These are phyloP conservation scores for Ceratopteris richardii DNA, from an alignment of 75 land plant genomes.

Conservation along the genomic window DNA sequence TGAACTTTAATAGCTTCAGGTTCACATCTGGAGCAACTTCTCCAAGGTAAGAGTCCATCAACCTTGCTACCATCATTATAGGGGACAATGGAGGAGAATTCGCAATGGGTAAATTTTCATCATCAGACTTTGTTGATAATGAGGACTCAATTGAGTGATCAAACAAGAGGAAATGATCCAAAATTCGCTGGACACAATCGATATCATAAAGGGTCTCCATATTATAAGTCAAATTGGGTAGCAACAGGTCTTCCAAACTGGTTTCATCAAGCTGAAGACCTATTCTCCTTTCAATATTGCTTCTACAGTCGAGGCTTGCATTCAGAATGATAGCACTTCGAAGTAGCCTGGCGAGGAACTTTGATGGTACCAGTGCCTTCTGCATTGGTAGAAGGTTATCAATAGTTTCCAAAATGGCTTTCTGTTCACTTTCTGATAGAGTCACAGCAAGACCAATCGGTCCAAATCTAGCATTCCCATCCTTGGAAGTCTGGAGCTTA, in stretches of 20 bases:
- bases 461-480: constrained; percentile 20
- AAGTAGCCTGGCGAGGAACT: constrained; percentile 70
- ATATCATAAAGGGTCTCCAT: constrained; percentile 77
- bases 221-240: constrained; percentile 73
- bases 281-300: constrained; percentile 65
- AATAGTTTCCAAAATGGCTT: constrained; percentile 63
- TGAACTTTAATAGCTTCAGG: constrained; percentile 72
- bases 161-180: constrained; percentile 57
- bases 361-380: constrained; percentile 52
- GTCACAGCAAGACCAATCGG: constrained; percentile 8
- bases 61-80: constrained; percentile 75
- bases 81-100: constrained; percentile 59
- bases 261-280: constrained; percentile 87
- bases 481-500: constrained; percentile 35
- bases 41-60: constrained; percentile 85
- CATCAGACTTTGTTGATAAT: constrained; percentile 36
- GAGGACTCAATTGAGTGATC: constrained; percentile 35
- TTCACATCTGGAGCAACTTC: constrained; percentile 93
- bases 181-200: constrained; percentile 69
- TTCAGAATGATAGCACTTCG: constrained; percentile 57
- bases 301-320: constrained; percentile 47
- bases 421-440: constrained; percentile 66
- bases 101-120: constrained; percentile 38
- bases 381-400: constrained; percentile 53
- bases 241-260: constrained; percentile 70